These are phyloP conservation scores for Fusarium cyanostomum DNA, from an alignment of 2,329 filamentous ascomycete species.

Conservation along the genomic window DNA sequence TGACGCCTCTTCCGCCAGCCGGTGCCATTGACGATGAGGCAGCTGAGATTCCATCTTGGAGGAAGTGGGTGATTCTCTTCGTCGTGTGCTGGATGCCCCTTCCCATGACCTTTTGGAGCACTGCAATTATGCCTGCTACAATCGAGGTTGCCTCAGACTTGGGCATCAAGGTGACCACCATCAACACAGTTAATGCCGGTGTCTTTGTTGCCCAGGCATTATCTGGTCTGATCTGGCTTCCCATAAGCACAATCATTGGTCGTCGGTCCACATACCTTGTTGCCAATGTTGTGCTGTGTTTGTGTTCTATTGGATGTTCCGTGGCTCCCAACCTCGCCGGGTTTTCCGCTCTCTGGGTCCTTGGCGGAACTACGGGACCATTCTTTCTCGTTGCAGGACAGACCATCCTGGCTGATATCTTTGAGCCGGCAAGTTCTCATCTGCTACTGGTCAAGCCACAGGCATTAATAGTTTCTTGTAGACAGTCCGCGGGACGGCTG, in stretches of 20 bases:
- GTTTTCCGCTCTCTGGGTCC: constrained; percentile 35
- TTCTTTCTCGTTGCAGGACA: constrained; percentile 42
- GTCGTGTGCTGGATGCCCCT: constrained; percentile 44
- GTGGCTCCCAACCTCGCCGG: constrained; percentile 34
- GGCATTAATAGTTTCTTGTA: not conserved
- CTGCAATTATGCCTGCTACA: constrained; percentile 39
- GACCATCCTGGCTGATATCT: constrained; percentile 41
- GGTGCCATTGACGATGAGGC: constrained; percentile 36
- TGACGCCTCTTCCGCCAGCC: not conserved
- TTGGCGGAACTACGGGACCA: constrained; percentile 40
- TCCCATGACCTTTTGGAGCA: constrained; percentile 44
- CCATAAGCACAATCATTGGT: constrained; percentile 39
- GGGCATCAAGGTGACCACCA: constrained; percentile 16
- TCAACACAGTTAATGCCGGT: constrained; percentile 38
- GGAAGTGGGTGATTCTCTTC: constrained; percentile 44
- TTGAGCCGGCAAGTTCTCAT: constrained; percentile 35
- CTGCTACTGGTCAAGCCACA: not conserved
- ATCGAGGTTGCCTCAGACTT: constrained; percentile 32
- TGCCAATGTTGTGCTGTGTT: constrained; percentile 34
- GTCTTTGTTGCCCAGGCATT: constrained; percentile 40
- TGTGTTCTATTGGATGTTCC: constrained; percentile 38
- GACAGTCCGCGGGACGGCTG: constrained; percentile 39
- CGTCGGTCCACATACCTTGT: constrained; percentile 38
- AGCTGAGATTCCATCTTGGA: constrained; percentile 32
- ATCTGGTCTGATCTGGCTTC: constrained; percentile 39